These are phyloP conservation scores for Acanthamoeba castellanii DNA, from an alignment of 208 protist genomes.

Conservation along the genomic window DNA sequence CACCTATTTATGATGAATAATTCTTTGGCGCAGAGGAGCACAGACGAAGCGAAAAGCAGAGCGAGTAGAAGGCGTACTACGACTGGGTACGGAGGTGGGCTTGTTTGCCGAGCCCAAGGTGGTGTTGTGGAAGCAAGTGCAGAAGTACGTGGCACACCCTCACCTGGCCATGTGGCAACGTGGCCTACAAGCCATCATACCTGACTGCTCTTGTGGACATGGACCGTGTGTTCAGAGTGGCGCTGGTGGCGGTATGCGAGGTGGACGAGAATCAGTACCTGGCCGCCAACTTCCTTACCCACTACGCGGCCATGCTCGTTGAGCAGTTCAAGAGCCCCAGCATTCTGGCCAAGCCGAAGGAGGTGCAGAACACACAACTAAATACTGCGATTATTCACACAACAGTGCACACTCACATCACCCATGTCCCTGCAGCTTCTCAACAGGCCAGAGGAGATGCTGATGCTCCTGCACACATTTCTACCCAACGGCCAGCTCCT, in stretches of 20 bases:
- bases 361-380: background rate
- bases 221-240: background rate
- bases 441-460: slow-evolving; percentile 40
- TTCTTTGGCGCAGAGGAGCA: background rate
- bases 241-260: slow-evolving; percentile 12
- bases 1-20: background rate
- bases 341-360: slow-evolving; percentile 44
- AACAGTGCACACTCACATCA: no score
- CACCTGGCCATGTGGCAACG: background rate
- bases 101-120: slow-evolving; percentile 32
- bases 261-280: slow-evolving; percentile 59
- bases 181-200: background rate
- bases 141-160: background rate
- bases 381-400: background rate
- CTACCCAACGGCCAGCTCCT: slow-evolving; percentile 54
- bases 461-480: slow-evolving; percentile 38
- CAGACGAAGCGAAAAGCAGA: background rate
- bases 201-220: background rate
- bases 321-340: slow-evolving; percentile 62
- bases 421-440: background rate
- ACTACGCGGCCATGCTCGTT: background rate
- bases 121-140: slow-evolving; percentile 48
- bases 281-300: slow-evolving; percentile 14
- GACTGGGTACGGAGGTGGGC: background rate
- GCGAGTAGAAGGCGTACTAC: background rate